Percentiles rank a stretch among this genome's conserved stretches.
Conservation (phyloP, 2,329 filamentous ascomycete species). For the Aureobasidium pullulans region DNA sequence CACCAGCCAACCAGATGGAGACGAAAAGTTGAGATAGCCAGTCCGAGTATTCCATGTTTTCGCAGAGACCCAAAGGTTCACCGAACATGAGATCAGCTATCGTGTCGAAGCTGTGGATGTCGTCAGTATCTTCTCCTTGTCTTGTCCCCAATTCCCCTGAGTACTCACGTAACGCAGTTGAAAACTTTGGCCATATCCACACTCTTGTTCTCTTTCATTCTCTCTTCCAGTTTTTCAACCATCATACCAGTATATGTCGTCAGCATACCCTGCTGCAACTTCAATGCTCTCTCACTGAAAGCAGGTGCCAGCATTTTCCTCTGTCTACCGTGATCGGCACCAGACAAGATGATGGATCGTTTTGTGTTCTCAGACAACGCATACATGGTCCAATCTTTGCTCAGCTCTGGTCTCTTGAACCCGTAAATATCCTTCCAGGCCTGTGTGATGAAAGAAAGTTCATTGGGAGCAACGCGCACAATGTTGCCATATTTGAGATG, state of each 20-base stretch:
- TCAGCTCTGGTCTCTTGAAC: conserved; percentile 14
- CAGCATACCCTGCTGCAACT: conserved; percentile 33
- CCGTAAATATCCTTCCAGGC: conserved; percentile 32
- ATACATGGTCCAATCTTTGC: conserved; percentile 10
- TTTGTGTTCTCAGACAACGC: neutral
- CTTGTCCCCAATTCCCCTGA: neutral
- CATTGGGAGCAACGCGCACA: conserved; percentile 34
- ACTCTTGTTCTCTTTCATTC: conserved; percentile 13
- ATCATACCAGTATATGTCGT: conserved; percentile 35
- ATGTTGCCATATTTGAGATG: conserved; percentile 32
- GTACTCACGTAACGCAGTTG: conserved; percentile 27
- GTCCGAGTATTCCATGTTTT: conserved; percentile 5
- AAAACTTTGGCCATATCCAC: conserved; percentile 26
- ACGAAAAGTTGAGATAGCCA: conserved; percentile 8
- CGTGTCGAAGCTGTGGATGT: conserved; percentile 27
- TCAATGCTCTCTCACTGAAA: conserved; percentile 36
- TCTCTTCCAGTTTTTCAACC: conserved; percentile 25
- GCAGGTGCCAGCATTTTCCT: conserved; percentile 32
- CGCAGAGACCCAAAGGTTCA: conserved; percentile 21
- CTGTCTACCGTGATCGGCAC: conserved; percentile 28
- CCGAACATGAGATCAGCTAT: conserved; percentile 31
- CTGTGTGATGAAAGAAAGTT: conserved; percentile 29
- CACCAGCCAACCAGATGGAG: neutral
- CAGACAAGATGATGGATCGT: conserved; percentile 19
- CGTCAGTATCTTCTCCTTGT: neutral